Evolutionary conservation across 2,329 filamentous ascomycete genomes (phyloP).

Genomic region (Trichophyton benhamiae): DNA sequence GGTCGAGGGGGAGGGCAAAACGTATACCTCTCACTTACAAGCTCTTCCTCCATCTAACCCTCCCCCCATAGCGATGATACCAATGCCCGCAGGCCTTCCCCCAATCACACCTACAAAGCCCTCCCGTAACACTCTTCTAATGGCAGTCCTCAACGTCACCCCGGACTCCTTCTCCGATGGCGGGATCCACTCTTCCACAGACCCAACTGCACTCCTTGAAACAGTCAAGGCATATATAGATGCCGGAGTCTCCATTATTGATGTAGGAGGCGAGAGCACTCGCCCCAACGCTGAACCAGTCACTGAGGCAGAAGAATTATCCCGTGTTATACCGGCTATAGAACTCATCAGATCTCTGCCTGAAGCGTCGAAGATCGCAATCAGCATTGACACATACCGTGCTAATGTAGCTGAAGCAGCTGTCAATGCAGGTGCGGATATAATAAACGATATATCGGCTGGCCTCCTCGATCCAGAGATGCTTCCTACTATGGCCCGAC

Average conservation of each 20-base stretch:
- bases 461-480: constrained; percentile 68
- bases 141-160: constrained; percentile 91
- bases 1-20: constrained; percentile 17
- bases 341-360: constrained; percentile 56
- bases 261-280: constrained; percentile 88
- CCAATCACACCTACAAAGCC: constrained; percentile 48
- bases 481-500: constrained; percentile 63
- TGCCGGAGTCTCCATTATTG: constrained; percentile 69
- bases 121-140: constrained; percentile 57
- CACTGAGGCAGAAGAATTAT: constrained; percentile 58
- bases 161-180: constrained; percentile 97
- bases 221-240: constrained; percentile 52
- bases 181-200: constrained; percentile 46
- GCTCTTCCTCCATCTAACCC: constrained; percentile 25
- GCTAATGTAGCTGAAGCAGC: constrained; percentile 68
- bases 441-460: constrained; percentile 89
- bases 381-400: constrained; percentile 89
- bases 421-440: constrained; percentile 67
- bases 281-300: constrained; percentile 62
- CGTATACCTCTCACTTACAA: constrained; percentile 26
- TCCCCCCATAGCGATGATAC: constrained; percentile 28
- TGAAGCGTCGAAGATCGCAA: constrained; percentile 50
- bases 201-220: constrained; percentile 39
- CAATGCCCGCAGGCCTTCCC: constrained; percentile 29
- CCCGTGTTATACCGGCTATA: constrained; percentile 70